Conservation (phyloP, 1,139 yeast genomes). For the Kluyveromyces marxianus region DNA sequence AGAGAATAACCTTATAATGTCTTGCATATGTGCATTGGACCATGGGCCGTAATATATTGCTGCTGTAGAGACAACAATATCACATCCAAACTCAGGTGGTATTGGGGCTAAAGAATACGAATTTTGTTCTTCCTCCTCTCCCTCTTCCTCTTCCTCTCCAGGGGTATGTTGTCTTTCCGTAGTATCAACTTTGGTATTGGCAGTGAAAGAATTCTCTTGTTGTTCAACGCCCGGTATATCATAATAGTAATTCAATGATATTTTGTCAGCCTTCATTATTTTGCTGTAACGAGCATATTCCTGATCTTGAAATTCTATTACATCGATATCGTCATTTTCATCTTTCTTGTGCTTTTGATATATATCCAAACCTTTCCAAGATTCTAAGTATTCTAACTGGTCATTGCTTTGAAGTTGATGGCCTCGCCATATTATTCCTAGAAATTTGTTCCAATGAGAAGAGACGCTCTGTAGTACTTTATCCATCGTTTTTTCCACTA, state of each 20-base stretch:
- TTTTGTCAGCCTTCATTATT: slow-evolving; percentile 54
- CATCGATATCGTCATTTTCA: slow-evolving; percentile 22
- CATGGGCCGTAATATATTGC: slow-evolving; percentile 88
- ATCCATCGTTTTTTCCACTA: slow-evolving; percentile 17
- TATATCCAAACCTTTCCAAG: slow-evolving; percentile 40
- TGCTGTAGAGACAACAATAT: slow-evolving; percentile 51
- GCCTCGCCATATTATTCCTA: neutral
- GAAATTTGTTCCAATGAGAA: neutral
- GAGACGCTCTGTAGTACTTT: slow-evolving; percentile 19
- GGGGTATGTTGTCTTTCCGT: no score
- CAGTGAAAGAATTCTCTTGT: neutral
- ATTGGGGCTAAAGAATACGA: slow-evolving; percentile 16
- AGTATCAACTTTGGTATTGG: neutral
- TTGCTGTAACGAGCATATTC: slow-evolving; percentile 84
- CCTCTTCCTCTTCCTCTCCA: no score
- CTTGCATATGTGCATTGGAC: slow-evolving; percentile 79
- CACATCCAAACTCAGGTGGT: slow-evolving; percentile 62
- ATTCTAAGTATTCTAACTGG: slow-evolving; percentile 21
- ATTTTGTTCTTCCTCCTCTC: neutral
- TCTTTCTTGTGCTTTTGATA: slow-evolving; percentile 28
- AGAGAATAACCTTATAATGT: slow-evolving; percentile 56
- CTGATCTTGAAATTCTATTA: slow-evolving; percentile 33
- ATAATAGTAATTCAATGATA: slow-evolving; percentile 51
- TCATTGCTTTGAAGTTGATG: neutral
- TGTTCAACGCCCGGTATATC: slow-evolving; percentile 55